Evolutionary conservation across 2,329 filamentous ascomycete species (phyloP).

Genomic region (Ascosphaera aggregata): DNA sequence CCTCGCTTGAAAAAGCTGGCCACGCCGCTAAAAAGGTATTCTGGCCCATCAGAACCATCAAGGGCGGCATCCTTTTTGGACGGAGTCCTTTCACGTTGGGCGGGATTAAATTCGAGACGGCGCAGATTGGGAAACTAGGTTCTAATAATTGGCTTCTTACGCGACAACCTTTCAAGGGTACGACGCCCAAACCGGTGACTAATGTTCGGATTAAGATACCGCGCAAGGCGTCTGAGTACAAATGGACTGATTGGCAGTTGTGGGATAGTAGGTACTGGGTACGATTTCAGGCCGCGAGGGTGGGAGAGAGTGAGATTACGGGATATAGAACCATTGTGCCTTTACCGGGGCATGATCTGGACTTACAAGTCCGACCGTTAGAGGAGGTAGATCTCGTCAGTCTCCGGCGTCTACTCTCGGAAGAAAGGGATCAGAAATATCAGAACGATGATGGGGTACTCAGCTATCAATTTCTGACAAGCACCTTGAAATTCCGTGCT

Average conservation of each 20-base stretch:
- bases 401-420: constrained; percentile 5
- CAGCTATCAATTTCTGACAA: constrained; percentile 4
- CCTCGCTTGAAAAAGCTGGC: constrained; percentile 21
- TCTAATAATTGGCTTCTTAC: constrained; percentile 16
- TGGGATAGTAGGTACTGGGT: constrained; percentile 36
- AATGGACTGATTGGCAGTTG: constrained; percentile 19
- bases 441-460: constrained; percentile 1
- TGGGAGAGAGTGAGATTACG: neutral
- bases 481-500: constrained; percentile 10
- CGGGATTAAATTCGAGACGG: constrained; percentile 24
- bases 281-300: constrained; percentile 16
- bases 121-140: constrained; percentile 4
- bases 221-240: constrained; percentile 1
- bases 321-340: neutral
- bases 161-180: constrained; percentile 15
- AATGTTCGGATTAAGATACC: constrained; percentile 7
- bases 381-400: constrained; percentile 10
- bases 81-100: constrained; percentile 20
- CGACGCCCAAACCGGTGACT: constrained; percentile 6
- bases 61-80: constrained; percentile 1
- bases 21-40: constrained; percentile 20
- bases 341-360: constrained; percentile 1
- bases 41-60: constrained; percentile 6
- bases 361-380: constrained; percentile 17
- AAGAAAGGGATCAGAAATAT: neutral